Conservation (phyloP, 2,329 filamentous ascomycete species). For the Botryotinia narcissicola region DNA sequence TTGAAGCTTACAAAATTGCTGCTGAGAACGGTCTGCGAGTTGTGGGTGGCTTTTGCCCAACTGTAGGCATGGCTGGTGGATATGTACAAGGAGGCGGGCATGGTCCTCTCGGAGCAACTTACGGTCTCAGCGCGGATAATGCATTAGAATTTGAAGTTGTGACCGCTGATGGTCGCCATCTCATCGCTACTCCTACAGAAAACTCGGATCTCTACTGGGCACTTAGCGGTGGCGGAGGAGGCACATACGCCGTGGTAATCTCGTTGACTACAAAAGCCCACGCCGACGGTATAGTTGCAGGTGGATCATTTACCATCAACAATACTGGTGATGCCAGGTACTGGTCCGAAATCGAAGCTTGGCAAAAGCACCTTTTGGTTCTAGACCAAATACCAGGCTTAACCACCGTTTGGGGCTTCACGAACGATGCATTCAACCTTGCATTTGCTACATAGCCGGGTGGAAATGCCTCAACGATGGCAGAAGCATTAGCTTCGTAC, state of each 20-base stretch:
- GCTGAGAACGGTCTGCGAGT: neutral
- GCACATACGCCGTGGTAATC: neutral
- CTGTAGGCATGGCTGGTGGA: constrained; percentile 3
- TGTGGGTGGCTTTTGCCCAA: neutral
- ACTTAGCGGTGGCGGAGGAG: neutral
- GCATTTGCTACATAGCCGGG: neutral
- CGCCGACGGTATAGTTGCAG: neutral
- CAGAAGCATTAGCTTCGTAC: neutral
- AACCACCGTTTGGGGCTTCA: neutral
- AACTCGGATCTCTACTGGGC: constrained; percentile 6
- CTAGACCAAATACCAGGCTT: neutral
- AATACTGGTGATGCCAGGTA: neutral
- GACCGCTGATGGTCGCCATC: neutral
- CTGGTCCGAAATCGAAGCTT: neutral
- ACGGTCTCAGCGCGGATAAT: constrained; percentile 4
- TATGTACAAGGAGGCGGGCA: constrained; percentile 6
- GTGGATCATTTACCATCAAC: constrained; percentile 4
- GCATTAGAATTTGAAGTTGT: constrained; percentile 11
- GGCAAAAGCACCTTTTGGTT: neutral
- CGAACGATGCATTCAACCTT: neutral
- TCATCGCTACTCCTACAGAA: neutral
- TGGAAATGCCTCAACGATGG: neutral
- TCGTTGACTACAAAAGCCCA: neutral
- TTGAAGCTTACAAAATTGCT: neutral
- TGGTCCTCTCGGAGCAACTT: neutral